Base-by-base conservation (phyloP, 2,329 filamentous ascomycete species). In the Botrytis byssoidea region DNA sequence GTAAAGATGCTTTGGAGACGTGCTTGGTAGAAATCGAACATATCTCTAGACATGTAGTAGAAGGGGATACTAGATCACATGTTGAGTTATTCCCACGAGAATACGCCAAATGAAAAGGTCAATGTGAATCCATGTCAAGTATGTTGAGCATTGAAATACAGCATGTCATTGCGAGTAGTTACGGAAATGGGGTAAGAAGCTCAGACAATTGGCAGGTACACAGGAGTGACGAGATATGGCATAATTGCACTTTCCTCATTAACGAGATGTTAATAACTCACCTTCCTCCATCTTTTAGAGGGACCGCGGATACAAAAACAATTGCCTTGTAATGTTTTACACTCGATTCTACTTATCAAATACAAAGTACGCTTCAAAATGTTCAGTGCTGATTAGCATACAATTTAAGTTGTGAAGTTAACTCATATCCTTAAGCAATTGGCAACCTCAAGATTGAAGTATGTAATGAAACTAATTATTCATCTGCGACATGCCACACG, bases 381-480 rank as follows among this genome's bases (percentile, higher is more conserved):
- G 0, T 64, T 42, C 6, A 16, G 16, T 29, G 25, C 14, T 29
- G 1, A 64, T 42, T 9, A 6, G 2, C 12, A 29, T 1, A 5
- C 4, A 12, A 0, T 3, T 29, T 4, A n/a, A 64, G 16, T 22
- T 6, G 4, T 12, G 25, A 42, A 29, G 10, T 0, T 20, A 6
- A 20, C 5, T 29, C 25, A 22, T 20, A 1, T 9, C 8, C 7
- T 5, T 4, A 42, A 20, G 25, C 14, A 42, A 5, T 42, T 42
- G 22, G 12, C 16, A n/a, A 3, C 0, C 22, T 40, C 4, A 12
- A 40, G 37, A 16, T 10, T 40, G 14, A 37, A 5, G 40, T 9
- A 16, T 9, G 1, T 0, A 40, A 10, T 16, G 3, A 4, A 8
- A 18, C 0, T n/a, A 40, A 16, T 1, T 22, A 16, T 37, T 1